Percentiles rank a stretch among this genome's conserved stretches.
phyloP scores from a whole-genome alignment of 495 filamentous ascomycete genomes.

The Penicillium malachiteum region DNA sequence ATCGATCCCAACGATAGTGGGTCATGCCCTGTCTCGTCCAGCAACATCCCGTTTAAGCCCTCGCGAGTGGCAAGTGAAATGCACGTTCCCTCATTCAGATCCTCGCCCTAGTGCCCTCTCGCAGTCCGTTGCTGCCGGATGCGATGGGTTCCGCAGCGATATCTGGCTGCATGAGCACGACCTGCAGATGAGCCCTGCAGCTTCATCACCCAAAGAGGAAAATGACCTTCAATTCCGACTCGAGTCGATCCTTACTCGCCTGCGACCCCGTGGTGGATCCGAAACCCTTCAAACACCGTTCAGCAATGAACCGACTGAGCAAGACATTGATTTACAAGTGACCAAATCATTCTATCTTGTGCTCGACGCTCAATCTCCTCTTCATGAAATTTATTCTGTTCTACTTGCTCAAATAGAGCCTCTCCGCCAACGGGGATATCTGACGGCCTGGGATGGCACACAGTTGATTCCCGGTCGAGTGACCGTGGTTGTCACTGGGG shows the following conservation, averaged over 20 bases:
- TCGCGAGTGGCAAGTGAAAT: conserved; percentile 15
- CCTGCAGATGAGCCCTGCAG: conserved; percentile 51
- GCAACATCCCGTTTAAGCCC: not conserved
- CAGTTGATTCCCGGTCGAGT: conserved; percentile 50
- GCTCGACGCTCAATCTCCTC: conserved; percentile 14
- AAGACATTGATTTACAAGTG: not conserved
- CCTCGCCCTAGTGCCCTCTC: conserved; percentile 17
- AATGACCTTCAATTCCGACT: conserved; percentile 18
- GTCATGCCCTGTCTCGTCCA: conserved; percentile 3
- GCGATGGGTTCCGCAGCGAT: conserved; percentile 40
- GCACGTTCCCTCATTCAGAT: conserved; percentile 22
- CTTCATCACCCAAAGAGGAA: not conserved
- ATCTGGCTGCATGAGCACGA: conserved; percentile 61
- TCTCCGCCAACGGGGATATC: conserved; percentile 56
- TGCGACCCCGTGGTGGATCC: not conserved
- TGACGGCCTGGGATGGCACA: conserved; percentile 56
- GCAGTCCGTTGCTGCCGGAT: conserved; percentile 18
- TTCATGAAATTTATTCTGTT: conserved; percentile 6
- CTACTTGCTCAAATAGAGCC: conserved; percentile 50
- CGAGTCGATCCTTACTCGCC: conserved; percentile 8
- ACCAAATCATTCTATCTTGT: conserved; percentile 14
- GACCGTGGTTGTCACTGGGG: conserved; percentile 71
- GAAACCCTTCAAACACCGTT: not conserved
- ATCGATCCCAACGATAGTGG: conserved; percentile 5
- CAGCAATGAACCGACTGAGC: too few species aligned